These are phyloP conservation scores for Hygrophoropsis aurantiaca DNA, from an alignment of 768 basidiomycete species.

Conservation along the genomic window DNA sequence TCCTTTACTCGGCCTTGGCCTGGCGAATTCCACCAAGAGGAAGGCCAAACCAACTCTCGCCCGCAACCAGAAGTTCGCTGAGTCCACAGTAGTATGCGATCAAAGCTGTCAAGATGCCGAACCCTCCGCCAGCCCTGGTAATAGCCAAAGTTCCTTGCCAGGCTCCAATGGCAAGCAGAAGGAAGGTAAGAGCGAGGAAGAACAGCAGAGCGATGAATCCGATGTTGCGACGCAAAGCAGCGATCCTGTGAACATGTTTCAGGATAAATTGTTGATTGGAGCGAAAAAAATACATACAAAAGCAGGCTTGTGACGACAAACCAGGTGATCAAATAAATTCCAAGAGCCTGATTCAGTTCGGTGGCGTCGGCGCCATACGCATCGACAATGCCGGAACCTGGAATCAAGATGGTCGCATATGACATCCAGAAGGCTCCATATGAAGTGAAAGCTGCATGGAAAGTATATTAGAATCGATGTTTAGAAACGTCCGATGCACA, in stretches of 20 bases:
- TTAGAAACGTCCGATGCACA: no score
- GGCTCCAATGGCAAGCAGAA: slow-evolving; percentile 42
- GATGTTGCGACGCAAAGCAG: slow-evolving; percentile 49
- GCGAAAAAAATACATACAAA: slow-evolving; percentile 43
- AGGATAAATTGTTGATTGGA: background rate
- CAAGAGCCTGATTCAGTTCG: slow-evolving; percentile 59
- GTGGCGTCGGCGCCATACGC: slow-evolving; percentile 43
- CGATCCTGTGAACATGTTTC: slow-evolving; percentile 37
- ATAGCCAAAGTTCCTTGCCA: slow-evolving; percentile 25
- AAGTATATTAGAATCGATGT: no score
- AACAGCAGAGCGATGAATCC: slow-evolving; percentile 49
- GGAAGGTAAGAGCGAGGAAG: slow-evolving; percentile 55
- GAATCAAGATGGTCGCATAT: slow-evolving; percentile 71
- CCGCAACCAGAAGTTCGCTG: slow-evolving; percentile 38
- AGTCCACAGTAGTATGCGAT: slow-evolving; percentile 48
- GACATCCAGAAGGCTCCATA: slow-evolving; percentile 92
- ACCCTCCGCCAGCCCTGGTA: slow-evolving; percentile 42
- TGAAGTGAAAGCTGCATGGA: slow-evolving; percentile 72
- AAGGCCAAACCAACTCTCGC: slow-evolving; percentile 39
- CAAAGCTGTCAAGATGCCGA: slow-evolving; percentile 46
- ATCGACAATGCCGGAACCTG: slow-evolving; percentile 57
- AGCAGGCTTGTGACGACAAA: slow-evolving; percentile 69
- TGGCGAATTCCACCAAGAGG: slow-evolving; percentile 34
- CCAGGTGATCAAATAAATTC: slow-evolving; percentile 77
- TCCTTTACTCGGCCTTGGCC: background rate